Conservation (phyloP, 257 asterid genomes). For the Penstemon davidsonii region DNA sequence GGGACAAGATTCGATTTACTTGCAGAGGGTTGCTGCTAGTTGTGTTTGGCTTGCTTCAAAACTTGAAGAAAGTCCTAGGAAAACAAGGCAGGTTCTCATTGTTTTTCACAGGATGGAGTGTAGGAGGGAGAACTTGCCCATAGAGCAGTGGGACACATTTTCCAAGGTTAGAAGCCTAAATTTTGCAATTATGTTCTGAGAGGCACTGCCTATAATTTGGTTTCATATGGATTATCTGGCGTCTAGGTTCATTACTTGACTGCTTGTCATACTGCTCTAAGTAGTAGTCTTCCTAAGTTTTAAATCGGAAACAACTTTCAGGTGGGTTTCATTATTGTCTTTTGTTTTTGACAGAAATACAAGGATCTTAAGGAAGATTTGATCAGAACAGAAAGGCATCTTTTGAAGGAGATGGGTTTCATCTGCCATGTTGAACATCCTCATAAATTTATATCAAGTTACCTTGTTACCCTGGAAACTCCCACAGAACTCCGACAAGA, state of each 20-base stretch:
- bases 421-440: slow-evolving; percentile 99
- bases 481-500: slow-evolving; percentile 80
- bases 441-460: slow-evolving; percentile 91
- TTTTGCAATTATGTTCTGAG: slow-evolving; percentile 9
- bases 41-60: slow-evolving; percentile 99
- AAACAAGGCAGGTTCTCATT: slow-evolving; percentile 80
- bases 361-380: slow-evolving; percentile 75
- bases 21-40: slow-evolving; percentile 93
- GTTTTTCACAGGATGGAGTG: slow-evolving; percentile 97
- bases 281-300: not conserved
- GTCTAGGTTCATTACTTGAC: too few relatives aligned
- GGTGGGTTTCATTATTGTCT: slow-evolving; percentile 9
- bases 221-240: too few relatives aligned
- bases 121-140: slow-evolving; percentile 84
- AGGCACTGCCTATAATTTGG: slow-evolving; percentile 4
- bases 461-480: slow-evolving; percentile 71
- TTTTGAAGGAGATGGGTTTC: slow-evolving; percentile 94
- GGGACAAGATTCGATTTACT: slow-evolving; percentile 19
- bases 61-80: slow-evolving; percentile 91
- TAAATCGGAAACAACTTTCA: not conserved
- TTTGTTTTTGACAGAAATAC: slow-evolving; percentile 54
- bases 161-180: slow-evolving; percentile 58
- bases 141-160: slow-evolving; percentile 73
- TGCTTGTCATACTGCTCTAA: not conserved
- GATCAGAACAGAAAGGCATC: slow-evolving; percentile 83